Percentiles rank a stretch among this genome's conserved stretches.
Evolutionary conservation across 1,139 yeast genomes (phyloP).

Genomic region (Magnusiomyces suaveolens): DNA sequence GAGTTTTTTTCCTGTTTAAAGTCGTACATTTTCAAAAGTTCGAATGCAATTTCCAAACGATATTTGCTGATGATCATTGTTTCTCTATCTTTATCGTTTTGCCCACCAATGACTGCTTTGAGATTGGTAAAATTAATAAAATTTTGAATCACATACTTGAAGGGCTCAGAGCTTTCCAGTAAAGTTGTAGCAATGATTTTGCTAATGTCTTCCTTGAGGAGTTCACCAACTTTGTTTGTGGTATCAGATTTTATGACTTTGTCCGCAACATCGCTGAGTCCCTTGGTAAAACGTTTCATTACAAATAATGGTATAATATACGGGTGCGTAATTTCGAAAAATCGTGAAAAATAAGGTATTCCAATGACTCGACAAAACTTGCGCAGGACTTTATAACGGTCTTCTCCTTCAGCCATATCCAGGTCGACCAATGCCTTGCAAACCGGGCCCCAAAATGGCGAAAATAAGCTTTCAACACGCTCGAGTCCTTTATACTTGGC

Average conservation of each 20-base stretch:
- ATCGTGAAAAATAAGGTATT: slow-evolving; percentile 58
- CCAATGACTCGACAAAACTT: slow-evolving; percentile 58
- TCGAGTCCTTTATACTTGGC: slow-evolving; percentile 34
- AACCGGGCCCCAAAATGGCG: slow-evolving; percentile 73
- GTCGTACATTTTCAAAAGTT: slow-evolving; percentile 12
- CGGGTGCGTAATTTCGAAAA: slow-evolving; percentile 70
- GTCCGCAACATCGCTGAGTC: slow-evolving; percentile 36
- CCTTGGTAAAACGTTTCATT: slow-evolving; percentile 29
- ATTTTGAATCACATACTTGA: slow-evolving; percentile 30
- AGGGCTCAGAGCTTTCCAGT: background rate
- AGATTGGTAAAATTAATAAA: slow-evolving; percentile 45
- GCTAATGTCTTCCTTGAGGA: slow-evolving; percentile 44
- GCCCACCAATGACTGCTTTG: slow-evolving; percentile 31
- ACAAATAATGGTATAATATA: slow-evolving; percentile 38
- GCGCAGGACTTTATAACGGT: slow-evolving; percentile 39
- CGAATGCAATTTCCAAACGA: slow-evolving; percentile 13
- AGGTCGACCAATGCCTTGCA: slow-evolving; percentile 54
- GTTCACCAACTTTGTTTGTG: slow-evolving; percentile 31
- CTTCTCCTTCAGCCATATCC: background rate
- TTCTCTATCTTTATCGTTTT: background rate
- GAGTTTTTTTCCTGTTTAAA: slow-evolving; percentile 7
- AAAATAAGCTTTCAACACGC: slow-evolving; percentile 46
- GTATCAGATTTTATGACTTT: slow-evolving; percentile 18
- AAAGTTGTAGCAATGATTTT: slow-evolving; percentile 41
- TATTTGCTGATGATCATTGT: slow-evolving; percentile 7